Base-by-base conservation (phyloP, 495 filamentous ascomycete species). In the Hypoxylon intermedium region DNA sequence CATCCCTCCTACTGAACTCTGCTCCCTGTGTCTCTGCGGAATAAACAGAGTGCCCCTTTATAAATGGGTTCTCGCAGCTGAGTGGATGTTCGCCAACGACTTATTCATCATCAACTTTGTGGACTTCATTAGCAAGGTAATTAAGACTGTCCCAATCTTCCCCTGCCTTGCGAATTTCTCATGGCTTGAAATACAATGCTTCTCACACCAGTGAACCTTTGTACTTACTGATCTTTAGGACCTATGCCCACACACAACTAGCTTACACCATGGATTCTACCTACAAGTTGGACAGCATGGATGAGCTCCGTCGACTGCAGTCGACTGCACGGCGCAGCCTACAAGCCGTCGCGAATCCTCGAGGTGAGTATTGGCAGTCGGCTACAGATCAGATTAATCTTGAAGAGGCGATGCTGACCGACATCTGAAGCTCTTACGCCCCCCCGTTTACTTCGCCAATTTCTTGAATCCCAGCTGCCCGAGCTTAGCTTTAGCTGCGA, bases 401-500 rank as follows among this genome's bases (percentile, higher is more conserved):
- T 9, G 9, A 1, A 48, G 7, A 9, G 28, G 12, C 28, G n/a
- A 23, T 41, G 13, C 48, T 58, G 26, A 58, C 31, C 19, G 12
- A 43, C 13, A 19, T 31, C n/a, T 7, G 7, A 36, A 68, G 68
- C 60, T 7, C 49, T 64, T 6, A 61, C 68, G 23, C 55, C 65
- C 18, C 68, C 68, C 13, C 42, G 57, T 6, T 48, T 71, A 5
- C 46, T 68, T 19, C 55, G 65, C 0, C 52, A 58, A 9, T 61
- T 71, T 15, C 62, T 71, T 2, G 59, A 47, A 34, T 50, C 38
- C 6, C 44, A 55, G 2, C 15, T 67, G 12, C 20, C 30, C 19
- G 62, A 59, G 6, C 55, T 69, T 34, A 24, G 21, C 18, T 23
- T 40, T 2, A 16, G 37, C 18, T 33, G 15, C 4, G 21, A 52